phyloP scores from a whole-genome alignment of 1,139 yeast genomes.

The Candida tropicalis region DNA sequence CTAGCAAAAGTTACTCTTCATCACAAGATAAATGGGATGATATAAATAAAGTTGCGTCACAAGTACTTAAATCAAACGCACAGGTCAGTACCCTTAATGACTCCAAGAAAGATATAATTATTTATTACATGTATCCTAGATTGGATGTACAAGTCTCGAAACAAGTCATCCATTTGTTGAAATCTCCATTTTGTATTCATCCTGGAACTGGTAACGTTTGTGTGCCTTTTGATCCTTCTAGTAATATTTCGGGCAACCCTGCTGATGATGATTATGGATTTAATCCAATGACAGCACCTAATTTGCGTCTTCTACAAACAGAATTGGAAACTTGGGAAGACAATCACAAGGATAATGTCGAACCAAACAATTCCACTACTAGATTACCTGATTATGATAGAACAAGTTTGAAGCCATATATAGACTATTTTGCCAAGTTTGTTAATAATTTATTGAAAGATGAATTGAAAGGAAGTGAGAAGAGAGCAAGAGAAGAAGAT shows the following conservation, averaged over 20 bases:
- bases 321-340: conserved; percentile 50
- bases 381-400: conserved; percentile 53
- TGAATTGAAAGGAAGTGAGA: conserved; percentile 47
- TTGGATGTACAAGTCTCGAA: conserved; percentile 91
- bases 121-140: conserved; percentile 85
- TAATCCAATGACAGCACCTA: conserved; percentile 82
- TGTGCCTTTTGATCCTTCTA: conserved; percentile 79
- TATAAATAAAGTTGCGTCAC: conserved; percentile 60
- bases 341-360: conserved; percentile 25
- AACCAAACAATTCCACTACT: too few species aligned
- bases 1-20: conserved; percentile 26
- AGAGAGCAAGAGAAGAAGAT: conserved; percentile 45
- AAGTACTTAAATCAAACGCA: conserved; percentile 44
- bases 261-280: conserved; percentile 56
- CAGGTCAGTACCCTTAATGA: conserved; percentile 55
- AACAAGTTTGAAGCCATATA: conserved; percentile 74
- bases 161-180: conserved; percentile 86
- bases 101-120: conserved; percentile 81
- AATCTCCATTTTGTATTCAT: conserved; percentile 97
- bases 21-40: conserved; percentile 77
- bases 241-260: conserved; percentile 35
- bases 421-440: conserved; percentile 68
- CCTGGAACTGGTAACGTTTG: conserved; percentile 98
- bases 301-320: conserved; percentile 59
- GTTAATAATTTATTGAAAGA: conserved; percentile 60